These are phyloP conservation scores for Tricholoma saponaceum DNA, from an alignment of 768 basidiomycete genomes.

Conservation along the genomic window DNA sequence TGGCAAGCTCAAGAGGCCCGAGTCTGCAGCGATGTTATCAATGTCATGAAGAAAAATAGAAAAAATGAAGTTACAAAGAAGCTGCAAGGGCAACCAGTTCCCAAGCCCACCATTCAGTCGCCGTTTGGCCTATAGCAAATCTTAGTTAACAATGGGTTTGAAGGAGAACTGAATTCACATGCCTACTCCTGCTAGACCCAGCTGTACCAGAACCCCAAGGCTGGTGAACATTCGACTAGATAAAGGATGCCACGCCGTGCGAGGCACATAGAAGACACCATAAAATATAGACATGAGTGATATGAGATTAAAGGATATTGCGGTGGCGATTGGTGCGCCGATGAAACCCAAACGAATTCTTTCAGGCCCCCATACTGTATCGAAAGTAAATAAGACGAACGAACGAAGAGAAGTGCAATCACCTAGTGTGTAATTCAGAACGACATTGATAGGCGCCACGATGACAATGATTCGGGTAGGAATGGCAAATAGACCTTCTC, in stretches of 20 bases:
- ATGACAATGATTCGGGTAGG: constrained; percentile 82
- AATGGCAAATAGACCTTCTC: constrained; percentile 68
- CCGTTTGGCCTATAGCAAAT: constrained; percentile 56
- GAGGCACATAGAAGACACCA: constrained; percentile 55
- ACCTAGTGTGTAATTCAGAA: constrained; percentile 87
- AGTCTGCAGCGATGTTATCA: constrained; percentile 39
- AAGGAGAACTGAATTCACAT: constrained; percentile 11
- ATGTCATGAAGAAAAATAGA: background rate
- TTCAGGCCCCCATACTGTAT: constrained; percentile 76
- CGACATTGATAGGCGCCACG: constrained; percentile 81
- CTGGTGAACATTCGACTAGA: constrained; percentile 59
- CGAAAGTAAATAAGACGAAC: background rate
- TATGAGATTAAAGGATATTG: constrained; percentile 87
- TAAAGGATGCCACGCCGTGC: constrained; percentile 82
- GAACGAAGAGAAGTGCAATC: constrained; percentile 8
- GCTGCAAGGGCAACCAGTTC: constrained; percentile 69
- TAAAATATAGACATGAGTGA: constrained; percentile 57
- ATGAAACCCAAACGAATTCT: constrained; percentile 81
- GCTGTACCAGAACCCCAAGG: constrained; percentile 62
- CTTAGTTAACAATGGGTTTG: background rate
- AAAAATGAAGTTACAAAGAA: constrained; percentile 31
- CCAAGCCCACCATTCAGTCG: constrained; percentile 98
- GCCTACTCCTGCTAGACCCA: constrained; percentile 84
- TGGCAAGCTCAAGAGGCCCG: constrained; percentile 77
- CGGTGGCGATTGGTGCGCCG: constrained; percentile 89